These are phyloP conservation scores for Skeletonema costatum DNA, from an alignment of 108 stramenopile species.

Conservation along the genomic window DNA sequence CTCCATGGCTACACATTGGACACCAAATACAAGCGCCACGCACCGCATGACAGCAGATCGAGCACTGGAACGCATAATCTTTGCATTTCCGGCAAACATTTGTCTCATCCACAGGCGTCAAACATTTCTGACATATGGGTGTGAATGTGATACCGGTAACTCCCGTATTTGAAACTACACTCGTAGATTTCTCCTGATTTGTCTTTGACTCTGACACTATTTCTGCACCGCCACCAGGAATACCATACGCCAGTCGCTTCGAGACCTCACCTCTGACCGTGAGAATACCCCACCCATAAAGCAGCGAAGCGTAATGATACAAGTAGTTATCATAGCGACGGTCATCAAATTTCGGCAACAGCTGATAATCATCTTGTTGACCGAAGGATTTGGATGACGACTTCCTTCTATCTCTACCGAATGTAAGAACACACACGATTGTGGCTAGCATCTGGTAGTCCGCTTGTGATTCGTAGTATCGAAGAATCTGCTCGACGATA, in stretches of 20 bases:
- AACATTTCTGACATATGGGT: slow-evolving; percentile 58
- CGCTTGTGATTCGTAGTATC: slow-evolving; percentile 71
- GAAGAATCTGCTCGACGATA: slow-evolving; percentile 56
- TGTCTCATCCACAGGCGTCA: slow-evolving; percentile 39
- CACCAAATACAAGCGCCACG: slow-evolving; percentile 75
- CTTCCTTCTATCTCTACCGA: slow-evolving; percentile 47
- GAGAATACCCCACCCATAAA: slow-evolving; percentile 77
- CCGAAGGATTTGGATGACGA: not conserved
- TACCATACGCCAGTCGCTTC: slow-evolving; percentile 59
- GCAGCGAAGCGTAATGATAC: slow-evolving; percentile 57
- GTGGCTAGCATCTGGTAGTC: slow-evolving; percentile 85
- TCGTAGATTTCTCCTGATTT: slow-evolving; percentile 2
- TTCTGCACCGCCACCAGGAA: slow-evolving; percentile 34
- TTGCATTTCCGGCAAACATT: slow-evolving; percentile 56
- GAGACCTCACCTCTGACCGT: slow-evolving; percentile 67
- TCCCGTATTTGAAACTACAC: slow-evolving; percentile 13
- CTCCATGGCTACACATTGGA: slow-evolving; percentile 54
- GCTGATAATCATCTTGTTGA: slow-evolving; percentile 20
- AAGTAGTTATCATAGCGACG: slow-evolving; percentile 72
- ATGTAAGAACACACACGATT: slow-evolving; percentile 70
- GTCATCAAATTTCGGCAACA: slow-evolving; percentile 55
- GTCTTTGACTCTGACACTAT: slow-evolving; percentile 7
- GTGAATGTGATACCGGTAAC: slow-evolving; percentile 52
- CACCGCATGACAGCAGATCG: slow-evolving; percentile 74
- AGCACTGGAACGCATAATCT: slow-evolving; percentile 75